These are phyloP conservation scores for Daldinia sp. DNA, from an alignment of 2,329 filamentous ascomycete genomes.

Conservation along the genomic window DNA sequence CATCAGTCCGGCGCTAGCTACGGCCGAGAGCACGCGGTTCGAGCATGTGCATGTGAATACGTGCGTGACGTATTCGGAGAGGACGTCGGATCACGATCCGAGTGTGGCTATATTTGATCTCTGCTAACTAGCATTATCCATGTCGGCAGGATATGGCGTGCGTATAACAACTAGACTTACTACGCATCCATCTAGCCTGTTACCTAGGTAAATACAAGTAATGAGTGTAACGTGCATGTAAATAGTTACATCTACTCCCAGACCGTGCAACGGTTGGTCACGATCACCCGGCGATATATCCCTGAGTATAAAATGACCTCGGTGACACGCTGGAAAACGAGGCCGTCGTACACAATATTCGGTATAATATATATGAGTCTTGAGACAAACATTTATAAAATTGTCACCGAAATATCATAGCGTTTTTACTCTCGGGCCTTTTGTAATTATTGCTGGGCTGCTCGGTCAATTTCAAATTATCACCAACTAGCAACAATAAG, in stretches of 20 bases:
- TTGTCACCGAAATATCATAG: background rate
- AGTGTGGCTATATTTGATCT: slow-evolving; percentile 70
- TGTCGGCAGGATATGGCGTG: too few species aligned
- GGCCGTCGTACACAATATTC: background rate
- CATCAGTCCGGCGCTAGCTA: slow-evolving; percentile 62
- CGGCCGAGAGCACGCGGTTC: slow-evolving; percentile 53
- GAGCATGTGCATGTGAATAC: slow-evolving; percentile 78
- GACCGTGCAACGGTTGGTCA: background rate
- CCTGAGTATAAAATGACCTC: background rate
- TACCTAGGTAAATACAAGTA: background rate
- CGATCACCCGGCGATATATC: background rate
- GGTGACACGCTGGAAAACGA: background rate
- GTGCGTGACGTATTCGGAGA: slow-evolving; percentile 65
- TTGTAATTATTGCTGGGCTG: background rate
- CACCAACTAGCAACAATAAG: too few species aligned
- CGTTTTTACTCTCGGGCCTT: background rate
- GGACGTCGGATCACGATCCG: slow-evolving; percentile 75
- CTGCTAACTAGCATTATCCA: slow-evolving; percentile 49
- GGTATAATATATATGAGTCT: too few species aligned
- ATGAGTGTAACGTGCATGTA: too few species aligned
- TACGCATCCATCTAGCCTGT: too few species aligned
- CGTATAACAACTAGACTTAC: too few species aligned
- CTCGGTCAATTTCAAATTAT: too few species aligned
- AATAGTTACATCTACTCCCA: background rate
- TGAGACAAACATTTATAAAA: background rate